Percentiles rank a stretch among this genome's conserved stretches.
Evolutionary conservation across 371 early-diverging fungal genomes (phyloP).

Genomic region (Saksenaea vasiformis): DNA sequence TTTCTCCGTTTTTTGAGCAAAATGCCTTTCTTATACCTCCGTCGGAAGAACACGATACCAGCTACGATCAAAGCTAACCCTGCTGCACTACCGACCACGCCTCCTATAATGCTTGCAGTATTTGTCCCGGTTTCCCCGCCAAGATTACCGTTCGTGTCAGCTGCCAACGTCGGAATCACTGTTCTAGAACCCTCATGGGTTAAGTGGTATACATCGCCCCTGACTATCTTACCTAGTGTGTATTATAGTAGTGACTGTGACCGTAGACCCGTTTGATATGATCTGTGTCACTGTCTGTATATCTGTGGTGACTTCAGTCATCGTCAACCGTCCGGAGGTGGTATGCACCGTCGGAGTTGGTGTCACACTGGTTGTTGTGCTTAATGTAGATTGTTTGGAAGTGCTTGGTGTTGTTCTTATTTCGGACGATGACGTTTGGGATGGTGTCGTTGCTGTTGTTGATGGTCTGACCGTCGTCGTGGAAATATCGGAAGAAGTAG

Average conservation of each 20-base stretch:
- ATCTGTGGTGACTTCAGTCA: constrained; percentile 18
- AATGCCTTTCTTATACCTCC: constrained; percentile 15
- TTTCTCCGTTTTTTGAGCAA: constrained; percentile 15
- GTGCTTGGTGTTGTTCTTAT: not conserved
- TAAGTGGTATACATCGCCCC: not conserved
- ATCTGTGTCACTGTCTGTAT: constrained; percentile 23
- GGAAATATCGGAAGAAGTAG: not conserved
- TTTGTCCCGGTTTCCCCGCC: not conserved
- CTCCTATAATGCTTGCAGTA: constrained; percentile 25
- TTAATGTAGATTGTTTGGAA: not conserved
- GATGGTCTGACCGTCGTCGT: not conserved
- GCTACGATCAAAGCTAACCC: constrained; percentile 31
- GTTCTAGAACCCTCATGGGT: constrained; percentile 16
- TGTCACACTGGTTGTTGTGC: not conserved
- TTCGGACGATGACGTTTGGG: not conserved
- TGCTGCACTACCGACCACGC: constrained; percentile 32
- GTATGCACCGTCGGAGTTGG: not conserved
- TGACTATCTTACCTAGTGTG: constrained; percentile 33
- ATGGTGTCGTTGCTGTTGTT: constrained; percentile 7
- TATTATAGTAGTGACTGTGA: constrained; percentile 29
- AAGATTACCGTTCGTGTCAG: constrained; percentile 6
- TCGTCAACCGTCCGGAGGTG: not conserved
- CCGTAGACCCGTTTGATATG: constrained; percentile 27
- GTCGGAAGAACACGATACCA: constrained; percentile 17
- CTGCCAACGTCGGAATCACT: constrained; percentile 29